Conservation (phyloP, 2,329 filamentous ascomycete genomes). For the Sclerotinia nivalis region DNA sequence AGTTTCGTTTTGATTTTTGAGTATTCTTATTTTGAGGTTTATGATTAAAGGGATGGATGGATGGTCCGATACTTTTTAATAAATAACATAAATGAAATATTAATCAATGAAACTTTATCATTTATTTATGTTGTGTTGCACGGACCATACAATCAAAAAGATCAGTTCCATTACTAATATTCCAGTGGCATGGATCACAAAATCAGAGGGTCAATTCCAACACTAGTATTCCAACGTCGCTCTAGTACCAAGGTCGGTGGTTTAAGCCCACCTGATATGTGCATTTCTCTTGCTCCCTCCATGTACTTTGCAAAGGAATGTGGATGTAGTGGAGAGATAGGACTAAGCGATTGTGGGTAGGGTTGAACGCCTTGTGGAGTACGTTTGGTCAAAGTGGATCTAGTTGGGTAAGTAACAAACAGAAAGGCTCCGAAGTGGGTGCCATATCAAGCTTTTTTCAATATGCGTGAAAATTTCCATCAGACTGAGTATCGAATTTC, state of each 20-base stretch:
- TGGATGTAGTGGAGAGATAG: conserved; percentile 1
- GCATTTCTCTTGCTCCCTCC: background rate
- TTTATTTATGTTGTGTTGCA: too few relatives aligned
- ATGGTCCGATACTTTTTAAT: too few relatives aligned
- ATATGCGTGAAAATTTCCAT: conserved; percentile 1
- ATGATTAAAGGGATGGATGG: too few relatives aligned
- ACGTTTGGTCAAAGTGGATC: background rate
- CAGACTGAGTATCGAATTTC: background rate
- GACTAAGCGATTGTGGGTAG: background rate
- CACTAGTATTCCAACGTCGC: background rate
- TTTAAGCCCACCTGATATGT: conserved; percentile 4
- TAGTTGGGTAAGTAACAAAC: background rate
- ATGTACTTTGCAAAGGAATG: background rate
- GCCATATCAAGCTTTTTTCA: background rate
- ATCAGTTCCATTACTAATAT: too few relatives aligned
- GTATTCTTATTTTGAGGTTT: too few relatives aligned
- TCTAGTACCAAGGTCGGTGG: too few relatives aligned
- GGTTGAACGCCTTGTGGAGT: conserved; percentile 11
- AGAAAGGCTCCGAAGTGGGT: conserved; percentile 3
- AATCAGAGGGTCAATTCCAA: too few relatives aligned
- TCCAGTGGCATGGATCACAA: too few relatives aligned
- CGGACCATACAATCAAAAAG: too few relatives aligned
- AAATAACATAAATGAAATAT: too few relatives aligned
- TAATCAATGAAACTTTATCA: too few relatives aligned
- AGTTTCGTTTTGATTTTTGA: too few relatives aligned